These are phyloP conservation scores for Ogataea salicorniae DNA, from an alignment of 805 yeast species.

Conservation along the genomic window DNA sequence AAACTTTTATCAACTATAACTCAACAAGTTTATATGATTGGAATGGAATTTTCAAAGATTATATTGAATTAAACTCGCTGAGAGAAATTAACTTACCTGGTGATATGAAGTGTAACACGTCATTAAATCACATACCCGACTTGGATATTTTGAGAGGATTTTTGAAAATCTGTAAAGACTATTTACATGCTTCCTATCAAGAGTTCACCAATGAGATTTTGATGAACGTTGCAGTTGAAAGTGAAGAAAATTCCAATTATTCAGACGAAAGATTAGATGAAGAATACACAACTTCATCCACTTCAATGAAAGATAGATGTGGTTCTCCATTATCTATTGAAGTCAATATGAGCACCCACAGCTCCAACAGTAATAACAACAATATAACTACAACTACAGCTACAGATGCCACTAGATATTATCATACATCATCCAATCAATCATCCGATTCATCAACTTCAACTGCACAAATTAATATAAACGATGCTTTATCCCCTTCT, in stretches of 20 bases:
- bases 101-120: conserved; percentile 16
- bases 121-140: conserved; percentile 17
- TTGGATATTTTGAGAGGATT: conserved; percentile 13
- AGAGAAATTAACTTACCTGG: conserved; percentile 32
- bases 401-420: neutral
- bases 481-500: neutral
- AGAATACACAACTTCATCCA: conserved; percentile 2
- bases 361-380: no score
- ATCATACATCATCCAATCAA: neutral
- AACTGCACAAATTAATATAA: neutral
- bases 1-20: conserved; percentile 14
- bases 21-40: conserved; percentile 18
- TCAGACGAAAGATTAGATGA: conserved; percentile 2
- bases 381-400: neutral
- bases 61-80: conserved; percentile 22
- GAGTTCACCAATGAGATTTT: conserved; percentile 24
- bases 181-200: conserved; percentile 26
- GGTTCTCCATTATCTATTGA: conserved; percentile 8
- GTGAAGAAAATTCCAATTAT: conserved; percentile 6
- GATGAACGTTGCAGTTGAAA: conserved; percentile 4
- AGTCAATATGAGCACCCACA: neutral
- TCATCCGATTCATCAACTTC: neutral
- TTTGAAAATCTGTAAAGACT: conserved; percentile 19
- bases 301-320: conserved; percentile 5
- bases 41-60: conserved; percentile 23